These are phyloP conservation scores for Middelhovenomyces tepae DNA, from an alignment of 805 yeast genomes.

Conservation along the genomic window DNA sequence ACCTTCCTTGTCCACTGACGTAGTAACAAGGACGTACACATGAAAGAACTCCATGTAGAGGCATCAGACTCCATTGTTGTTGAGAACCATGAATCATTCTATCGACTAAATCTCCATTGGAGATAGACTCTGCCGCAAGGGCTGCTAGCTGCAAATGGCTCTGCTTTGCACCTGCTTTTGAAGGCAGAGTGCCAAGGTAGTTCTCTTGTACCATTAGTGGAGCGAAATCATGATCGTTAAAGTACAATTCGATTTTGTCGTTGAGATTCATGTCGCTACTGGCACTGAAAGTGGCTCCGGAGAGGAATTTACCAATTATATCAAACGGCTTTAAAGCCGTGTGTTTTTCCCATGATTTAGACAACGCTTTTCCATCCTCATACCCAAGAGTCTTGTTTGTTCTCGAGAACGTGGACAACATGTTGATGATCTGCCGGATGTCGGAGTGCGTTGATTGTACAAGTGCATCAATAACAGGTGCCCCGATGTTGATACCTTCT, in stretches of 20 bases:
- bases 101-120: constrained; percentile 78
- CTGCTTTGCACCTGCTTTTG: constrained; percentile 28
- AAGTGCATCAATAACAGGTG: constrained; percentile 70
- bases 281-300: constrained; percentile 50
- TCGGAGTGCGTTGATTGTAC: constrained; percentile 83
- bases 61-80: constrained; percentile 90
- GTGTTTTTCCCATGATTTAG: constrained; percentile 50
- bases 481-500: constrained; percentile 74
- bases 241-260: constrained; percentile 81
- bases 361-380: constrained; percentile 52
- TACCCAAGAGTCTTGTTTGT: constrained; percentile 58
- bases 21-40: constrained; percentile 70
- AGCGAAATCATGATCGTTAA: constrained; percentile 88
- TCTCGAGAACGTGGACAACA: constrained; percentile 74
- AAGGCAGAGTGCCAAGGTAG: constrained; percentile 56
- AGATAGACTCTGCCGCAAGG: constrained; percentile 77
- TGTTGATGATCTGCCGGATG: constrained; percentile 86
- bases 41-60: constrained; percentile 81
- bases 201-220: constrained; percentile 97
- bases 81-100: constrained; percentile 78
- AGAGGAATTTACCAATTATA: constrained; percentile 59
- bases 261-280: constrained; percentile 49
- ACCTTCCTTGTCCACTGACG: constrained; percentile 48
- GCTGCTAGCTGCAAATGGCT: constrained; percentile 57
- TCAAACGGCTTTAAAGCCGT: constrained; percentile 90